Conservation (phyloP, 352 stramenopile species). For the Pythium oligandrum region DNA sequence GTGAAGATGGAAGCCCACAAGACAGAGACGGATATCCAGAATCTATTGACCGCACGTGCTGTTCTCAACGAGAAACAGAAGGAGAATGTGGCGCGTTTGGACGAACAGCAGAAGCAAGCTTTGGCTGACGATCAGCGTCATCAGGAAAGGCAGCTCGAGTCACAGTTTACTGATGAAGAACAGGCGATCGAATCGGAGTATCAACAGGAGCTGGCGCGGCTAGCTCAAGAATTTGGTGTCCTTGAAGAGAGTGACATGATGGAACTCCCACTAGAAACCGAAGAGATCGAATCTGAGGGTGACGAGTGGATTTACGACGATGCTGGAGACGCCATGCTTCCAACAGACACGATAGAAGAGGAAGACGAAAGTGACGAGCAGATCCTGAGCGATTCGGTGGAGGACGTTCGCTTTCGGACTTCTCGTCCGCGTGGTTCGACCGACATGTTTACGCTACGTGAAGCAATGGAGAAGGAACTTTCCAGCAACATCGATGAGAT, state of each 20-base stretch:
- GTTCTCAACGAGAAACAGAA: constrained; percentile 27
- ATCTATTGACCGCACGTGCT: constrained; percentile 23
- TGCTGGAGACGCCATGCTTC: too few species aligned
- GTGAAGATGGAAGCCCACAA: constrained; percentile 46
- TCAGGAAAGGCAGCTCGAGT: constrained; percentile 28
- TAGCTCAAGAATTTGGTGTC: constrained; percentile 50
- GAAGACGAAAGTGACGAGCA: too few species aligned
- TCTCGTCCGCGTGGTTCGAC: background rate
- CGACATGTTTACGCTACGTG: background rate
- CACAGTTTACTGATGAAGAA: constrained; percentile 39
- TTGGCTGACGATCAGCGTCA: constrained; percentile 20
- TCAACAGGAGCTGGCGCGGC: constrained; percentile 29
- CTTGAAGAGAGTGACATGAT: constrained; percentile 10
- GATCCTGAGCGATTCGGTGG: too few species aligned
- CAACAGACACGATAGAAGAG: too few species aligned
- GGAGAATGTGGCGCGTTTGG: constrained; percentile 2
- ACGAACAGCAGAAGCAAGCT: constrained; percentile 20
- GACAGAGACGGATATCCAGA: constrained; percentile 32
- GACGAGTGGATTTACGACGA: background rate
- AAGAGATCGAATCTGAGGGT: constrained; percentile 5
- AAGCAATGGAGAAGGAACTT: constrained; percentile 3
- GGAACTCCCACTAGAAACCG: constrained; percentile 6
- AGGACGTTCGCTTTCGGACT: too few species aligned
- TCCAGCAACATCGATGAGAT: too few species aligned
- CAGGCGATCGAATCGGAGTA: constrained; percentile 54